Conservation (phyloP, 192 early-diverging fungal species). For the Pilaira anomala region DNA sequence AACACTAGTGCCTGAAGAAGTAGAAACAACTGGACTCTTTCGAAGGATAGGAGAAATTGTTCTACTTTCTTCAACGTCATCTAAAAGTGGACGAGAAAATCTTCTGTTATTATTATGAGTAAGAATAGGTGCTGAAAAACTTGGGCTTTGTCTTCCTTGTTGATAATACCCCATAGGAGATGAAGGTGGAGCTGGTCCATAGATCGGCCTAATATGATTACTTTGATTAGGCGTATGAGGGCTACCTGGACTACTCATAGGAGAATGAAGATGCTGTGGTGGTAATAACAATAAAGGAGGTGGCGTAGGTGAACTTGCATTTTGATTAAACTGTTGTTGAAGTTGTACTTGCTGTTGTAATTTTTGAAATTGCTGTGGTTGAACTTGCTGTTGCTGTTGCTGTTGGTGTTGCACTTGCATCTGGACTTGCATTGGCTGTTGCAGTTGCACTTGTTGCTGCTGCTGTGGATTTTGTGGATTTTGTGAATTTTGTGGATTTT, state of each 20-base stretch:
- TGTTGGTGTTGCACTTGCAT: neutral
- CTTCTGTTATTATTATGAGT: constrained; percentile 1
- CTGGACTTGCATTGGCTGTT: neutral
- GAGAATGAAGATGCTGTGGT: neutral
- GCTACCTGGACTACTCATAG: neutral
- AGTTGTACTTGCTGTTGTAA: too few relatives aligned
- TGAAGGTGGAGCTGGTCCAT: neutral
- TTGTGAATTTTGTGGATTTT: neutral
- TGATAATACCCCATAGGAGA: neutral
- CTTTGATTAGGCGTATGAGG: neutral
- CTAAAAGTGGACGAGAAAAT: constrained; percentile 8
- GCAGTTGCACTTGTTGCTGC: neutral
- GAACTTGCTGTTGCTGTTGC: neutral
- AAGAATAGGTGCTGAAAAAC: constrained; percentile 8
- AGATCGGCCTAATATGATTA: constrained; percentile 4
- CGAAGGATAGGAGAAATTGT: neutral
- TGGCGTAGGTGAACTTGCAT: neutral
- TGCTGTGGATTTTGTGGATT: neutral
- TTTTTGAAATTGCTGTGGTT: neutral
- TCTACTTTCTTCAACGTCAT: constrained; percentile 12
- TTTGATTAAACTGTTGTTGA: too few relatives aligned
- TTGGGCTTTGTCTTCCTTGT: constrained; percentile 14
- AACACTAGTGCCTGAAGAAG: constrained; percentile 6
- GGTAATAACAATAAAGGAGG: neutral
- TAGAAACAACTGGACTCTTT: constrained; percentile 14